These are phyloP conservation scores for Fusarium luffae DNA, from an alignment of 2,329 filamentous ascomycete genomes.

Conservation along the genomic window DNA sequence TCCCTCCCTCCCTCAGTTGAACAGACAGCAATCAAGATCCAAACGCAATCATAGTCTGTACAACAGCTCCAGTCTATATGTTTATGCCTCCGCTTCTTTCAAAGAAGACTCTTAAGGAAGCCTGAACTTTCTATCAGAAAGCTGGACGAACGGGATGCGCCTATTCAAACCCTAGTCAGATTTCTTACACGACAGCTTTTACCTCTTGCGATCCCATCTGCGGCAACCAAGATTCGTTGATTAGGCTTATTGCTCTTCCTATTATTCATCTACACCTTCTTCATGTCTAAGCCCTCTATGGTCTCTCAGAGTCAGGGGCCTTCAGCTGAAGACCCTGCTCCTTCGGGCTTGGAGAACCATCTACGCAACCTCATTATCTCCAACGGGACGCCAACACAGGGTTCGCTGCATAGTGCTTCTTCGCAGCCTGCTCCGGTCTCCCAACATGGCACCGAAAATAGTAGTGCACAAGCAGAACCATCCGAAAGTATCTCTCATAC, in stretches of 20 bases:
- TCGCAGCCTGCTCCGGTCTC: background rate
- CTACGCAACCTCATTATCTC: conserved; percentile 70
- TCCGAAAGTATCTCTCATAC: conserved; percentile 21
- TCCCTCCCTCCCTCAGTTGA: conserved; percentile 31
- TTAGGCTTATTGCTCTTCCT: background rate
- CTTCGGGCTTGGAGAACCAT: conserved; percentile 62
- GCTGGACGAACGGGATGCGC: conserved; percentile 13
- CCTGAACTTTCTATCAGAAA: background rate
- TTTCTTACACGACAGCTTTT: conserved; percentile 12
- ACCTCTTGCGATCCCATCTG: background rate
- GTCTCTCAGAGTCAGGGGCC: conserved; percentile 15
- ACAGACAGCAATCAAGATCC: conserved; percentile 14
- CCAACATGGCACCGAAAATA: background rate
- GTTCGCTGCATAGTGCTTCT: conserved; percentile 17
- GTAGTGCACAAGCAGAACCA: background rate
- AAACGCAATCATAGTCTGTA: conserved; percentile 5
- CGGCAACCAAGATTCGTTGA: background rate
- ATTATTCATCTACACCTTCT: background rate
- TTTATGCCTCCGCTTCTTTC: background rate
- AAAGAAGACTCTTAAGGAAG: background rate
- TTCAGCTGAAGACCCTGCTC: conserved; percentile 1
- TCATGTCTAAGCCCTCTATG: conserved; percentile 6
- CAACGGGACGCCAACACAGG: conserved; percentile 53
- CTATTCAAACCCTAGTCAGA: conserved; percentile 6
- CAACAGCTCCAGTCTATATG: background rate